Conservation (phyloP, 2,329 filamentous ascomycete species). For the Mariannaea elegans region DNA sequence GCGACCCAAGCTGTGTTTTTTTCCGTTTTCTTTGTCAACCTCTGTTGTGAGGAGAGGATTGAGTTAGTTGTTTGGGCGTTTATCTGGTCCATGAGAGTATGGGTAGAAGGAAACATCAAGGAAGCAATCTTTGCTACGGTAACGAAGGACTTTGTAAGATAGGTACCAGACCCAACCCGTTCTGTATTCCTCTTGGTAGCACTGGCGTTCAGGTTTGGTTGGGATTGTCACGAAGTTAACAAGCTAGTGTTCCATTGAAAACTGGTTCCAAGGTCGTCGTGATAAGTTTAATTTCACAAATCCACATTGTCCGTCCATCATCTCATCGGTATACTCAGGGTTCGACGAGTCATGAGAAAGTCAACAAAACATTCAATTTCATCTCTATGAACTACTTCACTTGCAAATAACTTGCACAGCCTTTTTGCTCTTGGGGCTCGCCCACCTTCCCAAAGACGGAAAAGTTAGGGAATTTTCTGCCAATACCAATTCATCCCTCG, state of each 20-base stretch:
- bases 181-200: not conserved
- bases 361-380: constrained; percentile 36
- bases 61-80: too few relatives aligned
- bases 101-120: too few relatives aligned
- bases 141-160: not conserved
- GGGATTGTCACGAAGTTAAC: not conserved
- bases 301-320: too few relatives aligned
- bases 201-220: constrained; percentile 8
- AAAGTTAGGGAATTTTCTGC: constrained; percentile 23
- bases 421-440: constrained; percentile 11
- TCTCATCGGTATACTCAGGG: too few relatives aligned
- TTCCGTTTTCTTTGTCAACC: too few relatives aligned
- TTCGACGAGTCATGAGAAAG: too few relatives aligned
- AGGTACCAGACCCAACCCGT: too few relatives aligned
- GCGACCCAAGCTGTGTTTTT: too few relatives aligned
- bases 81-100: too few relatives aligned
- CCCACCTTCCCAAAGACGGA: constrained; percentile 12
- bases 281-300: not conserved
- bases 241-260: not conserved
- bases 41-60: too few relatives aligned
- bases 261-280: not conserved
- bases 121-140: not conserved
- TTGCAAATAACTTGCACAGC: constrained; percentile 25
- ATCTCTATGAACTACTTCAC: constrained; percentile 38
- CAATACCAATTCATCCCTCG: constrained; percentile 25